These are phyloP conservation scores for Persicaria tinctoria DNA, from an alignment of 148 eudicot species.

Conservation along the genomic window DNA sequence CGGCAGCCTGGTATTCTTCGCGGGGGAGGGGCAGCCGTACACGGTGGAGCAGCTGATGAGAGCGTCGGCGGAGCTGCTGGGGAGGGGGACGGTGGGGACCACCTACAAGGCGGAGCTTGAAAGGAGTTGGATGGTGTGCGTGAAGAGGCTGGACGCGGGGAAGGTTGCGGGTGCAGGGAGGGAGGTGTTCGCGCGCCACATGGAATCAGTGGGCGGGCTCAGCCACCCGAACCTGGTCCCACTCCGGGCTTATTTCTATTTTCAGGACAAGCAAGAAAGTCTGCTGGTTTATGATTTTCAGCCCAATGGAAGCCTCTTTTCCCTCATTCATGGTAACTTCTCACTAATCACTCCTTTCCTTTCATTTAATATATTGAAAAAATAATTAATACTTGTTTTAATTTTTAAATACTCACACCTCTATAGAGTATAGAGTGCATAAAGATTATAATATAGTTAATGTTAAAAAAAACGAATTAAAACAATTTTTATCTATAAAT, in stretches of 20 bases:
- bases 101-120: conserved; percentile 49
- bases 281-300: conserved; percentile 61
- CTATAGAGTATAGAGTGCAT: no score
- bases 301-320: conserved; percentile 46
- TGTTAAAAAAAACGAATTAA: no score
- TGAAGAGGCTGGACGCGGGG: conserved; percentile 39
- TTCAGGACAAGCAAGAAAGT: conserved; percentile 54
- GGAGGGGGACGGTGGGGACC: conserved; percentile 48
- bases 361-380: no score
- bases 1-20: conserved; percentile 38
- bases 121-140: conserved; percentile 41
- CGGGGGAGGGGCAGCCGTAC: conserved; percentile 38
- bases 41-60: conserved; percentile 52
- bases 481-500: no score
- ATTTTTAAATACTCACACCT: no score
- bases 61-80: conserved; percentile 52
- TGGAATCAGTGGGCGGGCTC: conserved; percentile 57
- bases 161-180: conserved; percentile 31
- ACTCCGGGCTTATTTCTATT: conserved; percentile 34
- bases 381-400: no score
- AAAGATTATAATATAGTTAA: no score
- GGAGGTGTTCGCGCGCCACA: conserved; percentile 45
- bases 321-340: conserved; percentile 49
- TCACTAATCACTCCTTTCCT: no score
- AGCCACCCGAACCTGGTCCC: conserved; percentile 63